Evolutionary conservation across 2,329 filamentous ascomycete species (phyloP).

Genomic region (Aspergillus felis): DNA sequence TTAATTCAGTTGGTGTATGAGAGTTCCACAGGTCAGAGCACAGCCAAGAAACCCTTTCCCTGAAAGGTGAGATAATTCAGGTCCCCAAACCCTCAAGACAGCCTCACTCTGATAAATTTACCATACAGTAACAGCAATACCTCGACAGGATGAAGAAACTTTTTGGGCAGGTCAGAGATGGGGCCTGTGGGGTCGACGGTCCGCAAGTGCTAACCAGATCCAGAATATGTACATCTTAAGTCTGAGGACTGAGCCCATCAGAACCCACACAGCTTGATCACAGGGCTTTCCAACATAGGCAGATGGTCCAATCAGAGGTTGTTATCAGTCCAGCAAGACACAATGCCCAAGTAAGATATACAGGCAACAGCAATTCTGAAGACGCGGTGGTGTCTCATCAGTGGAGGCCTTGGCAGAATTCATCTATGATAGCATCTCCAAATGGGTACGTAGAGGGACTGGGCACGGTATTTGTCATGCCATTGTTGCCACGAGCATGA

Average conservation of each 20-base stretch:
- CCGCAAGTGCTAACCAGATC: constrained; percentile 14
- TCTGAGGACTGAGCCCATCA: neutral
- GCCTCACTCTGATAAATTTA: neutral
- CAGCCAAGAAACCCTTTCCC: too few species aligned
- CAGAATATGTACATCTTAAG: constrained; percentile 13
- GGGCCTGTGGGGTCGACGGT: constrained; percentile 1
- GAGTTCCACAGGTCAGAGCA: too few species aligned
- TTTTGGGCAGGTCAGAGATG: constrained; percentile 1
- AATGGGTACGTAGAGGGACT: neutral
- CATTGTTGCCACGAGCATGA: too few species aligned
- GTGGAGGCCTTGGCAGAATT: too few species aligned
- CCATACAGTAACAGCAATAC: neutral
- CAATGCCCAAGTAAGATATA: neutral
- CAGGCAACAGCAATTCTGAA: neutral
- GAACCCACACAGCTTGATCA: neutral
- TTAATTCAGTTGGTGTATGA: too few species aligned
- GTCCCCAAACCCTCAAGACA: neutral
- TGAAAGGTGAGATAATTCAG: too few species aligned
- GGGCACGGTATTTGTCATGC: too few species aligned
- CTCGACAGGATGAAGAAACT: neutral
- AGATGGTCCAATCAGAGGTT: neutral
- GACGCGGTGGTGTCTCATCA: neutral
- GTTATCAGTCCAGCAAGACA: neutral
- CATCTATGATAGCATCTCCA: neutral
- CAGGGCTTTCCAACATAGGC: neutral